Evolutionary conservation across 345 rosid genomes (phyloP), one percentile per base, ranked within the genome.

Genomic region (Salix dunnii): DNA sequence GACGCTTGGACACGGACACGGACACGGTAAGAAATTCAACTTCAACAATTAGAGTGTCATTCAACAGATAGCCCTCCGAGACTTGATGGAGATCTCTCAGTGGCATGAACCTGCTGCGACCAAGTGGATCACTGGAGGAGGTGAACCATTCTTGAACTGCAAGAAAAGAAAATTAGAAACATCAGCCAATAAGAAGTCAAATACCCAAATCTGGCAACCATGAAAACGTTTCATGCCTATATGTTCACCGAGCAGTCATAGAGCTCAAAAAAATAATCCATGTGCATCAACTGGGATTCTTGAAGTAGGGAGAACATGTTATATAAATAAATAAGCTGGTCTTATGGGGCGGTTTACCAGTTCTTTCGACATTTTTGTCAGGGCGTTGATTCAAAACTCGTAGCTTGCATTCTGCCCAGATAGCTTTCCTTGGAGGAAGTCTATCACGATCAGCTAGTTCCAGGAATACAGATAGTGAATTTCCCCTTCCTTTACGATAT

Each of bases 41-140:
- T 87, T 84, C 86, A 72, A 85, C 79, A 73, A 84, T 77, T 70
- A 87, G 74, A 3, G 77, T 72, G 78, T 84, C 86, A 42, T 72
- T 66, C 76, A 76, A 55, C 42, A 80, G 30, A 38, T 74, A 86
- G 8, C 87, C 87, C 70, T 84, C 79, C 1, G 82, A 73, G 40
- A 72, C 1, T 38, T 82, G 70, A 0, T 61, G 40, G 53, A 84
- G 68, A 3, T 72, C 79, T 14, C 30, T 7, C 2, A 81, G 46
- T 42, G 36, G 5, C 68, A 84, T 82, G 40, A 86, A 70, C 66
- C 68, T 30, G 68, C 67, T 35, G 18, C 5, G 74, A 74, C 80
- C 87, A 79, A 68, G 61, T 75, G 28, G 76, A 65, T 0, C 0
- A 4, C 3, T n/a, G 28, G 36, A 40, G 43, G 43, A 40, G 0